Base-by-base conservation (phyloP, 306 rosid species). In the Vigna nakashimae region DNA sequence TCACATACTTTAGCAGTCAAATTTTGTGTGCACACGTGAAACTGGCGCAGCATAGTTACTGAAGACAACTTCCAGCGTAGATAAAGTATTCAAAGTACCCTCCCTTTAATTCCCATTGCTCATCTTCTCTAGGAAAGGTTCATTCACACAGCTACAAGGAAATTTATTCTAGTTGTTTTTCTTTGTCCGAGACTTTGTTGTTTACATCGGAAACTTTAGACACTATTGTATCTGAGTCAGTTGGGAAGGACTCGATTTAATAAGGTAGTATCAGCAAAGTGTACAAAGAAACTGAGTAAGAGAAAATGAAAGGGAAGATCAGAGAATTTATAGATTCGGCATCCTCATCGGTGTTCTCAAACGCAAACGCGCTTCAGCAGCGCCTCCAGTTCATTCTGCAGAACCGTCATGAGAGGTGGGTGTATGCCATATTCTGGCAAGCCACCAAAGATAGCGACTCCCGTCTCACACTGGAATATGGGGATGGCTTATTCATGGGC, bases 401-500 rank as follows among this genome's bases (percentile, higher is more conserved):
- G 20, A 80, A 14, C 82, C 74, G 85, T 17, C 77, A 82, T 1
- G 90, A 86, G 62, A 79, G 90, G 89, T 90, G 92, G 90, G 77
- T 59, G 0, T 90, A 90, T 26, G 50, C 82, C 69, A 88, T 88
- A 51, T 84, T 86, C 60, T 90, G 94, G 94, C 74, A 74, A 75
- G 82, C 89, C 16, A 46, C 22, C 1, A 82, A 69, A 12, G 83
- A 79, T 15, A 46, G 32, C 16, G 28, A 42, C 7, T 66, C 71
- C 36, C 2, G 18, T 43, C 3, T 24, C 13, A 45, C 50, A 18
- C 79, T 88, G 15, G 69, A 80, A 0, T 90, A 90, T 82, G 66
- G 76, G 1, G 84, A 45, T 5, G 92, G 94, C 11, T 62, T 79
- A 65, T 88, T 86, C 12, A 80, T 69, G 0, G 84, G 86, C 40